A percentile compares a stretch with the other conserved stretches of the same genome.
Conservation (phyloP, 1,284 basidiomycete species). For the Papiliotrema terrestris region DNA sequence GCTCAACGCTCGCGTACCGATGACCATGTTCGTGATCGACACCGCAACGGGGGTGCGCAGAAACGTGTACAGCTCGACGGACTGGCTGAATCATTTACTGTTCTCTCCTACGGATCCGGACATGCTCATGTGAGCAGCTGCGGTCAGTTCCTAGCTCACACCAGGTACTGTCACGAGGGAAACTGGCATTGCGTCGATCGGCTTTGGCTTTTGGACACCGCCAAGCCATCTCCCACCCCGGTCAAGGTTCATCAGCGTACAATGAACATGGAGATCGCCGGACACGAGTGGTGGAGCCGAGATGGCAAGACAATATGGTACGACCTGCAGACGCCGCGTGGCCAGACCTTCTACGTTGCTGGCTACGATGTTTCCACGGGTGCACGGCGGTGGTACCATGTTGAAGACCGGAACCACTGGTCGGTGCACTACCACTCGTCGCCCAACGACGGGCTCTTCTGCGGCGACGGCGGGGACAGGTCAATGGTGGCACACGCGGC, state of each 20-base stretch:
- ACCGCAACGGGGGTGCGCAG: constrained; percentile 8
- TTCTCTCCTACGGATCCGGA: constrained; percentile 22
- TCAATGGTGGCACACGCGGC: constrained; percentile 17
- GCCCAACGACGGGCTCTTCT: constrained; percentile 10
- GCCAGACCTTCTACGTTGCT: constrained; percentile 19
- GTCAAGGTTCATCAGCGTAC: constrained; percentile 15
- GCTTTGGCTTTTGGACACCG: constrained; percentile 16
- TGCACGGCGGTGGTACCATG: constrained; percentile 14
- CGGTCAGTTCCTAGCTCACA: neutral
- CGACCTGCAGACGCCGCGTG: constrained; percentile 24
- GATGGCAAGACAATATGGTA: constrained; percentile 21
- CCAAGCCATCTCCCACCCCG: neutral
- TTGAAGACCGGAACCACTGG: constrained; percentile 17
- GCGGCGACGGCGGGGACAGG: constrained; percentile 19
- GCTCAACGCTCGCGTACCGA: constrained; percentile 16
- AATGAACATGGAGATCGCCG: constrained; percentile 31
- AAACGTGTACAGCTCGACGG: constrained; percentile 17
- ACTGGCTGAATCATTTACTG: constrained; percentile 26
- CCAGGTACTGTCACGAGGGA: constrained; percentile 21
- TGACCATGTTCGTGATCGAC: constrained; percentile 19
- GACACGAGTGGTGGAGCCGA: constrained; percentile 24
- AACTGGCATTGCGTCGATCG: constrained; percentile 24
- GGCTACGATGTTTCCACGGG: constrained; percentile 18
- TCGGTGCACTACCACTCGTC: constrained; percentile 23
- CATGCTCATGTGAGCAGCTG: constrained; percentile 9